Evolutionary conservation across 805 yeast species (phyloP).

Genomic region (Helenozyma baotianmanensis): DNA sequence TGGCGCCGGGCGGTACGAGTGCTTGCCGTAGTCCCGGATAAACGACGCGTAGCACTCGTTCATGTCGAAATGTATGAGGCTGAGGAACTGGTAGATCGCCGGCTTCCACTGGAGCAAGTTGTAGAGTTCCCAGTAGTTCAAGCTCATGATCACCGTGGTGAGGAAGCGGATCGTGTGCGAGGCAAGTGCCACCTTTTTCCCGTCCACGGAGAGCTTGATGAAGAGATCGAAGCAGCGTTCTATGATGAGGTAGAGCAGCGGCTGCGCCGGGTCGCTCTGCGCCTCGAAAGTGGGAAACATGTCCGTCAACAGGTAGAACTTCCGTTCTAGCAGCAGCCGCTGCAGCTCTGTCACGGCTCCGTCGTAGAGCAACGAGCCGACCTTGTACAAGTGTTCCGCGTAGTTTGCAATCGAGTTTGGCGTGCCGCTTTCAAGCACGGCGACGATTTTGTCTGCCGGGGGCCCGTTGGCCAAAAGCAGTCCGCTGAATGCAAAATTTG

Average conservation of each 20-base stretch:
- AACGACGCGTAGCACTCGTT: constrained; percentile 37
- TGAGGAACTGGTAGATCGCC: constrained; percentile 36
- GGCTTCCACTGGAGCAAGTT: constrained; percentile 40
- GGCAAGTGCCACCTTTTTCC: constrained; percentile 26
- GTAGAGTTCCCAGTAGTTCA: constrained; percentile 44
- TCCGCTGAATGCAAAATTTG: too few species aligned
- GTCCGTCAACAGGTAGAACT: constrained; percentile 22
- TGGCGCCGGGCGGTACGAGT: constrained; percentile 17
- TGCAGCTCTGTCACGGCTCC: constrained; percentile 13
- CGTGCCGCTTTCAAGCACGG: constrained; percentile 20
- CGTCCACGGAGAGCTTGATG: constrained; percentile 30
- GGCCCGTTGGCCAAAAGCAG: too few species aligned
- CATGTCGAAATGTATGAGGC: constrained; percentile 35
- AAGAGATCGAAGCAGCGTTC: constrained; percentile 37
- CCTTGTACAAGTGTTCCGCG: constrained; percentile 32
- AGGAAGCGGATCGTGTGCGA: constrained; percentile 33
- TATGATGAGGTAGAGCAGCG: constrained; percentile 29
- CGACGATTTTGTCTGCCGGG: constrained; percentile 21
- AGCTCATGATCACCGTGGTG: constrained; percentile 31
- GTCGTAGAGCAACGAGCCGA: constrained; percentile 23
- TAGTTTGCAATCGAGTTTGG: constrained; percentile 34
- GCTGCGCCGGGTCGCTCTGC: constrained; percentile 23
- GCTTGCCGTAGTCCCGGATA: constrained; percentile 29
- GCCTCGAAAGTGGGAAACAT: constrained; percentile 19
- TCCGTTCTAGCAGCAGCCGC: constrained; percentile 17